Base-by-base conservation (phyloP, 2,329 filamentous ascomycete genomes). In the Colletotrichum falcatum region DNA sequence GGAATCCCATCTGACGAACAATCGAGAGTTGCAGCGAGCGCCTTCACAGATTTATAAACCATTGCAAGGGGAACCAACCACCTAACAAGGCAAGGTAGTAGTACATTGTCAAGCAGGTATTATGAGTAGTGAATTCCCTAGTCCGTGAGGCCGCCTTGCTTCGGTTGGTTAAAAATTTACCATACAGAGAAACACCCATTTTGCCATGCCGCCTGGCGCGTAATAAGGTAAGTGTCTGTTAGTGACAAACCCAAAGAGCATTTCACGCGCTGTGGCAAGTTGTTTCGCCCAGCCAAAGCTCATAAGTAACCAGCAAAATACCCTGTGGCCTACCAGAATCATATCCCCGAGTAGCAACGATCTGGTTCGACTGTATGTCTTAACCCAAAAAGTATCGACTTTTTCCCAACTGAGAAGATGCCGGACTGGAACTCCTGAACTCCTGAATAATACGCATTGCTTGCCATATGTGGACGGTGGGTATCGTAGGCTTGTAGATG, bases 401-500 rank as follows among this genome's bases (percentile, higher is more conserved):
- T 28, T 33, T 59, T 33, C 8, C 5, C 30, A 16, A n/a, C 9
- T 33, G 3, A 8, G n/a, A 56, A 39, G 6, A 16, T 35, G 11
- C 14, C 37, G n/a, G 5, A 61, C 16, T 37, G n/a, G 1, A 26
- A 42, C 35, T 23, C 26, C 46, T 28, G 8, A 20, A 39, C 26
- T 44, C 46, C 54, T 51, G n/a, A 35, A 53, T 14, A 28, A 28
- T 23, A 18, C 6, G 26, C 9, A 26, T 28, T 39, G 23, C 20
- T 26, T 39, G 26, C 28, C 33, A 30, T 28, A 11, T n/a, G 44
- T 48, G 39, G 26, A 14, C 60, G 44, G 44, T 14, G 23, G 53
- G 44, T 53, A 65, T 60, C 39, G 14, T 48, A 54, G 33, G 42
- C 44, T 26, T 16, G 33, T n/a, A 44, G n/a, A 18, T 49, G 20